A percentile compares a stretch with the other conserved stretches of the same genome.
Conservation (phyloP, 176 grass and related monocot genomes). For the Ensete ventricosum region DNA sequence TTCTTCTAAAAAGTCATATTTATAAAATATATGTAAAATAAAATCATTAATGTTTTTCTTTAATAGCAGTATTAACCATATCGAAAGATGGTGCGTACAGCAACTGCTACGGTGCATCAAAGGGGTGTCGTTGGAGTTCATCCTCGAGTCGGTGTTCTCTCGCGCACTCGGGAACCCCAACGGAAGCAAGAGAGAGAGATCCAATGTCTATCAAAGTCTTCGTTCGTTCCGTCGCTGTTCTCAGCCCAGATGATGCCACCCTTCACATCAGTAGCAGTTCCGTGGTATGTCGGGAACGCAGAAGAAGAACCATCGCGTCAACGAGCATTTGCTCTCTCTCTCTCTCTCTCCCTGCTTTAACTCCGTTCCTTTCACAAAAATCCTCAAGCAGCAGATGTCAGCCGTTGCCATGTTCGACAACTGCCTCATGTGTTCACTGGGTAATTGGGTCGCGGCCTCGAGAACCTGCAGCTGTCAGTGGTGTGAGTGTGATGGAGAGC, state of each 20-base stretch:
- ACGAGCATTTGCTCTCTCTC: neutral
- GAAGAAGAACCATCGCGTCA: conserved; percentile 5
- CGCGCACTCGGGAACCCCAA: too few relatives aligned
- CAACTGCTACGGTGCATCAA: too few relatives aligned
- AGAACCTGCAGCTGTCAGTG: neutral
- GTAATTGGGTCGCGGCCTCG: neutral
- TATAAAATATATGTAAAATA: too few relatives aligned
- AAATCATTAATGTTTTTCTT: too few relatives aligned
- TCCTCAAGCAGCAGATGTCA: too few relatives aligned
- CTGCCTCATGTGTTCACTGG: neutral
- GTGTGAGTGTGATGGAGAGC: neutral
- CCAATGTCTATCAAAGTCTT: neutral
- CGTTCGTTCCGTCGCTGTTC: neutral
- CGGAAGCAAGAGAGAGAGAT: neutral
- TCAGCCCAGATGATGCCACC: neutral
- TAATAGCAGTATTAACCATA: too few relatives aligned
- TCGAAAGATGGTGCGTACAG: too few relatives aligned
- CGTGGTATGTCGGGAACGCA: conserved; percentile 3
- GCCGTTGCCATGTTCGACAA: neutral
- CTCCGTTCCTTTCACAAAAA: neutral
- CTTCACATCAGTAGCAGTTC: conserved; percentile 5
- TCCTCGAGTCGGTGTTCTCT: too few relatives aligned
- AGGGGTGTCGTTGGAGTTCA: too few relatives aligned
- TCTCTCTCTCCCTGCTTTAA: neutral
- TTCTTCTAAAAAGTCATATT: too few relatives aligned